Conservation (phyloP, 805 yeast species). For the Novakomyces olei region DNA sequence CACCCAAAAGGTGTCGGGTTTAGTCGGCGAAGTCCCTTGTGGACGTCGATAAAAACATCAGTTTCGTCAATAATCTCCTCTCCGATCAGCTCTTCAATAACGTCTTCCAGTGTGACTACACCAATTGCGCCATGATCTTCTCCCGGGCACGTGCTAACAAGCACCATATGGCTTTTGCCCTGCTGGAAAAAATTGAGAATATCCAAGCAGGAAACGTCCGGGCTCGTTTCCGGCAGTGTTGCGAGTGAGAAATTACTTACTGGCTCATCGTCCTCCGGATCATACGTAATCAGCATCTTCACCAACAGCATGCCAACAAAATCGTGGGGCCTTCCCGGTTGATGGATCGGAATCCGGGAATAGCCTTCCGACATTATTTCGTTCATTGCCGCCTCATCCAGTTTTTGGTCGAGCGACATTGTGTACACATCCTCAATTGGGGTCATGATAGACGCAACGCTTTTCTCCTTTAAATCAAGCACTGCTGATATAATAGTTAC, state of each 20-base stretch:
- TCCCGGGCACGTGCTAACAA: constrained; percentile 74
- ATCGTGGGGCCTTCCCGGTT: constrained; percentile 71
- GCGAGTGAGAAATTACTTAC: constrained; percentile 88
- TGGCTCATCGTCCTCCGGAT: constrained; percentile 86
- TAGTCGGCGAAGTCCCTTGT: constrained; percentile 49
- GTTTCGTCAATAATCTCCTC: constrained; percentile 94
- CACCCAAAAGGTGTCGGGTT: constrained; percentile 16
- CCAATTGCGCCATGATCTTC: constrained; percentile 59
- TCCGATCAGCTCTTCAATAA: constrained; percentile 93
- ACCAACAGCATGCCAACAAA: constrained; percentile 91
- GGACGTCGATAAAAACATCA: constrained; percentile 80
- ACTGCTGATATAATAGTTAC: constrained; percentile 91
- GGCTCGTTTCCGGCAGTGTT: constrained; percentile 82
- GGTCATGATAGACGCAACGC: constrained; percentile 74
- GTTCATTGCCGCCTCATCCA: constrained; percentile 69
- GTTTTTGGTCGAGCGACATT: constrained; percentile 56
- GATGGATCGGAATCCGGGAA: constrained; percentile 81
- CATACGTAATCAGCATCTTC: constrained; percentile 77
- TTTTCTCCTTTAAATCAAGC: constrained; percentile 76
- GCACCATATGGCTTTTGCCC: constrained; percentile 93
- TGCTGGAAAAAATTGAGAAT: constrained; percentile 91
- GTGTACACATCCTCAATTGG: constrained; percentile 81
- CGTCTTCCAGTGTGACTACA: constrained; percentile 83
- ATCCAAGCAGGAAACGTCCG: constrained; percentile 79
- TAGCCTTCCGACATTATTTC: constrained; percentile 85